Percentiles rank a stretch among this genome's conserved stretches.
These are phyloP conservation scores for Penicillium sp. DNA, from an alignment of 2,329 filamentous ascomycete genomes.

Conservation along the genomic window DNA sequence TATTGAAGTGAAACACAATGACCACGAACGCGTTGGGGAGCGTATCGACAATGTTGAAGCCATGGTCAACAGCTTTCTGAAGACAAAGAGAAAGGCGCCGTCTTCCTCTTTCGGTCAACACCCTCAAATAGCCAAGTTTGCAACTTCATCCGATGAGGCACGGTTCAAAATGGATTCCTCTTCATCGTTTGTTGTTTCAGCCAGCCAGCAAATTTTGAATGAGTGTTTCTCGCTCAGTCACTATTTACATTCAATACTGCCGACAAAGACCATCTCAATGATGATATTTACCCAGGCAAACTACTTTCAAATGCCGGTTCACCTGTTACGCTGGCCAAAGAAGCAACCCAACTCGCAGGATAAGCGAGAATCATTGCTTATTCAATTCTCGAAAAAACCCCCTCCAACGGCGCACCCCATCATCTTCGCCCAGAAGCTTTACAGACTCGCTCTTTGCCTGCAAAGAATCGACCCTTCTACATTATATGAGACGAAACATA, in stretches of 20 bases:
- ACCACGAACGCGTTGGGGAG: not conserved
- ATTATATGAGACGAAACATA: slow-evolving; percentile 4
- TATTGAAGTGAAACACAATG: not conserved
- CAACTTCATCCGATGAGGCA: not conserved
- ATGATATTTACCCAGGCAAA: slow-evolving; percentile 15
- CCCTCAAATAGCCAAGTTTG: not conserved
- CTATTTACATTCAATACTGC: slow-evolving; percentile 19
- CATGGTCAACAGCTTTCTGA: slow-evolving; percentile 3
- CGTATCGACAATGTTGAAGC: slow-evolving; percentile 9
- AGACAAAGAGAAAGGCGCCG: not conserved
- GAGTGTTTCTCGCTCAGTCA: slow-evolving; percentile 16
- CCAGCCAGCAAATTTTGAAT: slow-evolving; percentile 17
- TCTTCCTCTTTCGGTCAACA: not conserved
- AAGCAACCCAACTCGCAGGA: not conserved
- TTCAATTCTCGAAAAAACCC: not conserved
- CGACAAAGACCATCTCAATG: slow-evolving; percentile 6
- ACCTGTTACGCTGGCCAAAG: slow-evolving; percentile 4
- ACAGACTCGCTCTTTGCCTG: slow-evolving; percentile 20
- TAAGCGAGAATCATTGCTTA: not conserved
- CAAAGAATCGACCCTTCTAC: slow-evolving; percentile 11
- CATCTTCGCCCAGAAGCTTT: slow-evolving; percentile 16
- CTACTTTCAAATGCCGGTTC: slow-evolving; percentile 17
- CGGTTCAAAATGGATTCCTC: not conserved
- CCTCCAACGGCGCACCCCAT: slow-evolving; percentile 15
- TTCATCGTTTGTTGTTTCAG: not conserved